Base-by-base conservation (phyloP, 441 rosid genomes). In the Populus hybrid region DNA sequence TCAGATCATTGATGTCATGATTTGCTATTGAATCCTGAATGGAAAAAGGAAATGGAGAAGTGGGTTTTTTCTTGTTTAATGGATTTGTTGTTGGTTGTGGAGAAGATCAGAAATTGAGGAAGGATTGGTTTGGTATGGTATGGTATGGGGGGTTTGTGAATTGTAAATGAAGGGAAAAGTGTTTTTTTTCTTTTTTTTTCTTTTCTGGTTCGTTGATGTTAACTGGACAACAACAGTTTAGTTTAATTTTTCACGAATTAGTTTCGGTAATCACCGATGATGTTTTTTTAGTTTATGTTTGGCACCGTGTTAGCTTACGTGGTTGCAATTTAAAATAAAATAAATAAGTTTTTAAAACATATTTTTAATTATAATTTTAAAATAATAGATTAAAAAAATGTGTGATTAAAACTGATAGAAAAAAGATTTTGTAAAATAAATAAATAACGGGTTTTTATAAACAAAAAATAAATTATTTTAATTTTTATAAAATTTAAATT, bases 81-180 rank as follows among this genome's bases (percentile, higher is more conserved):
- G 28, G 65, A 4, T 21, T 61, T 9, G 12, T 35, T 68, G 45
- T 0, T 31, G 10, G 2, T 16, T 12, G 26, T 9, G 36, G 29
- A 42, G 14, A 23, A 40, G 53, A 69, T 21, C 45, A 73, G 79
- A 81, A 74, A 79, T 78, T 50, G 42, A n/a, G 6, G 59, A 77
- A 71, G 72, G 69, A 72, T 3, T 61, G 72, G 63, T 64, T 45
- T 61, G 9, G 6, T 64, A 64, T 35, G 21, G 26, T 26, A 26
- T 26, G 35, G 35, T 33, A 33, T 33, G 86, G 81, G 77, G 80
- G 79, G 76, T 71, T 79, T 77, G 61, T 82, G 68, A 82, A 69
- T 69, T 40, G 31, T n/a, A 6, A 68, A 68, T 68, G 2, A 68
- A 35, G 40, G 45, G 24, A 33, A 31, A 33, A 29, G 24, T 3